A percentile compares a stretch with the other conserved stretches of the same genome.
Conservation (phyloP, 2,329 filamentous ascomycete genomes). For the Colletotrichum australisinense region DNA sequence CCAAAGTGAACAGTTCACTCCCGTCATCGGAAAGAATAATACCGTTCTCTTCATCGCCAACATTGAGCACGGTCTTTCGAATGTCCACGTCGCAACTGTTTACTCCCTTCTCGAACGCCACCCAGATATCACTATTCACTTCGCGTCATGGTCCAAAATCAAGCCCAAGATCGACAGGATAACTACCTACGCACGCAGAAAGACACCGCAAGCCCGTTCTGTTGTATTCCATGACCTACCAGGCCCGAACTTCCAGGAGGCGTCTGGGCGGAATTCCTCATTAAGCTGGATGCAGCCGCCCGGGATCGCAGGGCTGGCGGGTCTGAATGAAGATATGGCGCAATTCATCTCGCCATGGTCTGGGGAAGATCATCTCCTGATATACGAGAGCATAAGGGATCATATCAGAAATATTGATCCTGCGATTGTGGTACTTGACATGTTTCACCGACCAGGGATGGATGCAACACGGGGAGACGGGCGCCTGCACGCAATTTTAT, state of each 20-base stretch:
- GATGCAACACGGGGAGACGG: conserved; percentile 39
- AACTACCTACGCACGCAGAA: conserved; percentile 33
- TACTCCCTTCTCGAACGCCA: conserved; percentile 47
- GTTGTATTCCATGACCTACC: conserved; percentile 42
- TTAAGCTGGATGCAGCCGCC: conserved; percentile 36
- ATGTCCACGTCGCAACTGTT: conserved; percentile 50
- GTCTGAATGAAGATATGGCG: conserved; percentile 35
- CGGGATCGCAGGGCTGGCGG: conserved; percentile 35
- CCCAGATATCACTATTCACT: conserved; percentile 47
- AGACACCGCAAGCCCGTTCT: conserved; percentile 30
- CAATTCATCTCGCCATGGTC: conserved; percentile 43
- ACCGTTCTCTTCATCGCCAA: conserved; percentile 49
- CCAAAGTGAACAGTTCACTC: background rate
- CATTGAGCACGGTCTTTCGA: conserved; percentile 47
- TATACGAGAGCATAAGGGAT: conserved; percentile 40
- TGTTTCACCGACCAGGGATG: conserved; percentile 42
- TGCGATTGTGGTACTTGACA: conserved; percentile 46
- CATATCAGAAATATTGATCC: conserved; percentile 47
- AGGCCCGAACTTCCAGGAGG: conserved; percentile 37
- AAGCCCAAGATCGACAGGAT: conserved; percentile 28
- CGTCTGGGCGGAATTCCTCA: conserved; percentile 34
- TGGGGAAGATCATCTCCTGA: conserved; percentile 42
- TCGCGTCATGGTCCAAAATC: conserved; percentile 45
- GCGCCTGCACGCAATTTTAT: conserved; percentile 50
- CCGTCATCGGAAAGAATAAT: conserved; percentile 40